A percentile compares a stretch with the other conserved stretches of the same genome.
phyloP scores from a whole-genome alignment of 345 rosid species.

The Psidium guajava region DNA sequence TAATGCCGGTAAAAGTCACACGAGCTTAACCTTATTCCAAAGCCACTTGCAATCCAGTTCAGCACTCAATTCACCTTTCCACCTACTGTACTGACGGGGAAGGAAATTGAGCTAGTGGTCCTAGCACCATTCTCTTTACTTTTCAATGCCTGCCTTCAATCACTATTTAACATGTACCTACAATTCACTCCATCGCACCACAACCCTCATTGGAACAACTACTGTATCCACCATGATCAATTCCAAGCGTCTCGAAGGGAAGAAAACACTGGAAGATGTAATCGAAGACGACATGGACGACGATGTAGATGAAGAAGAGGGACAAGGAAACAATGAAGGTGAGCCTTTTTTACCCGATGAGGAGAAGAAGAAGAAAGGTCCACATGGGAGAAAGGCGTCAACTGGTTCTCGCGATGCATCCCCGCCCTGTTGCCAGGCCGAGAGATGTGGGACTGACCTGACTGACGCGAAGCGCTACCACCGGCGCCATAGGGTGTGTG shows the following conservation, averaged over 20 bases:
- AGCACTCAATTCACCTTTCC: background rate
- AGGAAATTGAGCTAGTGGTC: constrained; percentile 23
- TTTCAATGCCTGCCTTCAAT: background rate
- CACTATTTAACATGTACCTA: background rate
- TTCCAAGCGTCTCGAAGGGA: constrained; percentile 17
- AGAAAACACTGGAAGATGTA: constrained; percentile 33
- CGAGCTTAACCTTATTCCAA: background rate
- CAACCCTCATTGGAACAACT: background rate
- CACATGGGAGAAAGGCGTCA: constrained; percentile 17
- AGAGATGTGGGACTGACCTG: constrained; percentile 55
- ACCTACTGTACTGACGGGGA: background rate
- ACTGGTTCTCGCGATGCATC: constrained; percentile 17
- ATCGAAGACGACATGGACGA: constrained; percentile 49
- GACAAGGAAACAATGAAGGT: background rate
- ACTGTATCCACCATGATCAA: constrained; percentile 16
- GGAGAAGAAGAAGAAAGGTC: constrained; percentile 25
- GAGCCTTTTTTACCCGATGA: constrained; percentile 14
- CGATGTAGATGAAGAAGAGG: constrained; percentile 10
- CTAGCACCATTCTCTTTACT: background rate
- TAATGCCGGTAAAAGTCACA: background rate
- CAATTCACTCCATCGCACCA: background rate
- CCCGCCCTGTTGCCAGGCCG: constrained; percentile 52
- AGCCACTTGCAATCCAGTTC: background rate
- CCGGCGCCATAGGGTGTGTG: constrained; percentile 83
- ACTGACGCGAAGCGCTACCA: constrained; percentile 63